These are phyloP conservation scores for Polyrhizophydium stewartii DNA, from an alignment of 371 early-diverging fungal species.

Conservation along the genomic window DNA sequence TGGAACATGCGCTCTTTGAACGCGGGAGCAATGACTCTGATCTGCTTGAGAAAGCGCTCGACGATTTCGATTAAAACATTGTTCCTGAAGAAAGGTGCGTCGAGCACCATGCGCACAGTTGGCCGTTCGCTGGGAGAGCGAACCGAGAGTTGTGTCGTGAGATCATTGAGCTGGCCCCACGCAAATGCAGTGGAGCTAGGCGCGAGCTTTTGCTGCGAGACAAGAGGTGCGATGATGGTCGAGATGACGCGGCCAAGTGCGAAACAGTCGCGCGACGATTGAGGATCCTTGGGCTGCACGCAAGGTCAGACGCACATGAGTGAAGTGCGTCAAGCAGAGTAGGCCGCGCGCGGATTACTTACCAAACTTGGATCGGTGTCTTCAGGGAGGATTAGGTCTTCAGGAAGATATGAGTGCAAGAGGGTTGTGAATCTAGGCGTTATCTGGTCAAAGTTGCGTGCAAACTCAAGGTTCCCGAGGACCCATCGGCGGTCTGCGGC, in stretches of 20 bases:
- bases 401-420: conserved; percentile 6
- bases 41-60: conserved; percentile 21
- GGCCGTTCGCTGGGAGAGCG: conserved; percentile 13
- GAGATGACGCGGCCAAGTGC: conserved; percentile 18
- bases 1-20: conserved; percentile 19
- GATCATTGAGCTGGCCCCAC: conserved; percentile 20
- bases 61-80: conserved; percentile 21
- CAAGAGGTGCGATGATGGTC: conserved; percentile 8
- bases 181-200: conserved; percentile 6
- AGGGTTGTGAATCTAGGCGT: conserved; percentile 1
- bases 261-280: conserved; percentile 15
- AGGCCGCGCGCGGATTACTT: too few species aligned
- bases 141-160: conserved; percentile 17
- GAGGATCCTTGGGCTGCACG: conserved; percentile 1
- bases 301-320: not conserved
- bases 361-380: conserved; percentile 10
- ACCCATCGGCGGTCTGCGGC: conserved; percentile 27
- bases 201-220: not conserved
- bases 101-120: conserved; percentile 8
- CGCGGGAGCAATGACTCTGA: conserved; percentile 12
- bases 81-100: conserved; percentile 17
- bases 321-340: not conserved
- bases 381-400: conserved; percentile 20
- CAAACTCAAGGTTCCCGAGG: conserved; percentile 28
- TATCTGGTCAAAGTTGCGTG: conserved; percentile 11